Conservation (phyloP, 2,329 filamentous ascomycete genomes). For the Fusarium robinianum region DNA sequence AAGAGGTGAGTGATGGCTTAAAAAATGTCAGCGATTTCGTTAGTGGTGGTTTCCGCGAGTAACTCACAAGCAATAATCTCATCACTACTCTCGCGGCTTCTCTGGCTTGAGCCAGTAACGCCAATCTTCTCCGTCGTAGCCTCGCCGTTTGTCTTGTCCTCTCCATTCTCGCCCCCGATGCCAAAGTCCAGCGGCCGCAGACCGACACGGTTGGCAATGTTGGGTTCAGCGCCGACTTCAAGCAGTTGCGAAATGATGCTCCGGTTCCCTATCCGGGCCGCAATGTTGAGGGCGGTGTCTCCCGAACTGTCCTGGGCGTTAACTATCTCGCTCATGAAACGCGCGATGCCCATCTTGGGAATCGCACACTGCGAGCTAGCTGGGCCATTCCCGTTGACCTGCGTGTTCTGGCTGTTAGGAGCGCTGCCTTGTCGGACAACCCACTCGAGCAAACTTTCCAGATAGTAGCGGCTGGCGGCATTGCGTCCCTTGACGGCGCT, state of each 20-base stretch:
- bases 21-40: slow-evolving; percentile 1
- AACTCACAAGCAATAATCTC: slow-evolving; percentile 79
- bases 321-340: slow-evolving; percentile 96
- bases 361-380: slow-evolving; percentile 48
- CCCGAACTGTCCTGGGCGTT: slow-evolving; percentile 93
- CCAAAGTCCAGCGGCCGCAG: slow-evolving; percentile 93
- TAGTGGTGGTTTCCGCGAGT: neutral
- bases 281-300: slow-evolving; percentile 93
- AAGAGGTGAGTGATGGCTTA: slow-evolving; percentile 84
- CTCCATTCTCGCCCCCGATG: slow-evolving; percentile 69
- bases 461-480: slow-evolving; percentile 90
- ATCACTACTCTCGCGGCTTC: slow-evolving; percentile 73
- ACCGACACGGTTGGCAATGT: slow-evolving; percentile 87
- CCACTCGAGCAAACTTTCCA: slow-evolving; percentile 92
- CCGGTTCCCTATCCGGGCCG: slow-evolving; percentile 87
- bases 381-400: slow-evolving; percentile 40
- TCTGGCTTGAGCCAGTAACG: slow-evolving; percentile 53
- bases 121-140: slow-evolving; percentile 50
- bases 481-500: slow-evolving; percentile 94
- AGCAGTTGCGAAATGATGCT: slow-evolving; percentile 96
- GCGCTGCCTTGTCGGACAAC: slow-evolving; percentile 83
- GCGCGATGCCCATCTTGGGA: slow-evolving; percentile 80
- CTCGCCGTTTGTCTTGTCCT: slow-evolving; percentile 51
- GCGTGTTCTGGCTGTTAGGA: slow-evolving; percentile 55
- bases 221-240: slow-evolving; percentile 92